Evolutionary conservation across 2,329 filamentous ascomycete species (phyloP).

Genomic region (Cytospora piceicola): DNA sequence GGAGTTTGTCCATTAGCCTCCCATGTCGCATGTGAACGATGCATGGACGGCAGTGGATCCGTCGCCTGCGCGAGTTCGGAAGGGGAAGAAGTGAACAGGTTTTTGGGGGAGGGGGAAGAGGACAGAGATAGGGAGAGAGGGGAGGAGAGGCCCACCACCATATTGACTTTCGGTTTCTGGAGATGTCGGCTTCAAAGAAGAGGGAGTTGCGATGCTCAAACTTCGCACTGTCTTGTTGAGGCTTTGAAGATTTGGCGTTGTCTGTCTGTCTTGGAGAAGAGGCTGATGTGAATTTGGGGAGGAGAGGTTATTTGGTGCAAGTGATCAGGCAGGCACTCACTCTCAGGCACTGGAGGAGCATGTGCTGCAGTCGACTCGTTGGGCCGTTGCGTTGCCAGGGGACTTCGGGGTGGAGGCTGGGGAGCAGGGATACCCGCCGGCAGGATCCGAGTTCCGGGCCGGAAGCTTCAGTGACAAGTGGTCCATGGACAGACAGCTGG

Average conservation of each 20-base stretch:
- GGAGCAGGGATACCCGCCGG: too few relatives aligned
- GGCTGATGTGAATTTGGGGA: neutral
- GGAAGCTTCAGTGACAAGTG: neutral
- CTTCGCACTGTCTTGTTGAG: neutral
- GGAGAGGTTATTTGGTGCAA: conserved; percentile 4
- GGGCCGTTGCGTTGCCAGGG: neutral
- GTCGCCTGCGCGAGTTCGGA: conserved; percentile 19
- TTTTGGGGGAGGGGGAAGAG: neutral
- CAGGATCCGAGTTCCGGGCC: neutral
- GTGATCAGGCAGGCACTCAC: too few relatives aligned
- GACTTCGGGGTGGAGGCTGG: neutral
- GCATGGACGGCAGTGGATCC: conserved; percentile 24
- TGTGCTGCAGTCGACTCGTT: neutral
- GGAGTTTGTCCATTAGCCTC: conserved; percentile 44
- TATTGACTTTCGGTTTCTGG: conserved; percentile 31
- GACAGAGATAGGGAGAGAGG: conserved; percentile 5
- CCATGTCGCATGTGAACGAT: conserved; percentile 32
- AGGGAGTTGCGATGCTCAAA: neutral
- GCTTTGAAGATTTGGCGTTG: neutral
- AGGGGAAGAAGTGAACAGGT: conserved; percentile 23
- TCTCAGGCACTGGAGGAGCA: too few relatives aligned
- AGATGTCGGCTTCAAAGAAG: conserved; percentile 6
- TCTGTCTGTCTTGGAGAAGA: neutral
- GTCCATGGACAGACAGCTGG: neutral
- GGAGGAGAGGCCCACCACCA: conserved; percentile 36